Evolutionary conservation across 768 basidiomycete species (phyloP), one percentile per base, ranked within the genome.

Genomic region (Paxillus rubicundulus): DNA sequence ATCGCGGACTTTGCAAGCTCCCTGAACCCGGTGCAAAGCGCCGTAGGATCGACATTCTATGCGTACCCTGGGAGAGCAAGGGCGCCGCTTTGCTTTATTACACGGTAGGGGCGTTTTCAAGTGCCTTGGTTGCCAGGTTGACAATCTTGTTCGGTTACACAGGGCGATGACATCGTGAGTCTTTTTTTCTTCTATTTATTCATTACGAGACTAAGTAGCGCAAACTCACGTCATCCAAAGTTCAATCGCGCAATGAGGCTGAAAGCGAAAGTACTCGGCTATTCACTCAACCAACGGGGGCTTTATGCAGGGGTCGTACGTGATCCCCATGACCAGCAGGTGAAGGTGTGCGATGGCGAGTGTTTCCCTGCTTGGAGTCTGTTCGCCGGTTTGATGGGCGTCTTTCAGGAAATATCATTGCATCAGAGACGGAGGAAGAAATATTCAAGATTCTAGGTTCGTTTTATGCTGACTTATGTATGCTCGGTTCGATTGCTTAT

Each of bases 31-130:
- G 73, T 4, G 74, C 73, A 30, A 79, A 78, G n/a, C 65, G 73
- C 46, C 77, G 94, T 27, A 73, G 94, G 39, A 92, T 98, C 37
- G 93, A 96, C 63, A 86, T 95, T 55, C 72, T 97, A 28, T 84
- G 84, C 16, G 82, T 95, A 1, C 92, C 94, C 1, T 94, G 86
- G 80, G 69, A 72, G 47, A 81, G 77, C 24, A 80, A 86, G 61
- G 95, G 94, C 0, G 93, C 88, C 2, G 92, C 93, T 0, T 69
- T 94, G 47, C 70, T 97, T n/a, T 97, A 97, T 68, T 97, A 92
- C 65, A 96, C 94, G 1, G 91, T 87, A 16, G 16, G 62, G n/a
- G 55, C 61, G 79, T 70, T 38, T 28, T 42, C 16, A 34, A 42
- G 16, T 17, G 13, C 4, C 13, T 12, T 41, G 13, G 18, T 27